Conservation (phyloP, 2,329 filamentous ascomycete genomes). For the Alternaria postmessia region DNA sequence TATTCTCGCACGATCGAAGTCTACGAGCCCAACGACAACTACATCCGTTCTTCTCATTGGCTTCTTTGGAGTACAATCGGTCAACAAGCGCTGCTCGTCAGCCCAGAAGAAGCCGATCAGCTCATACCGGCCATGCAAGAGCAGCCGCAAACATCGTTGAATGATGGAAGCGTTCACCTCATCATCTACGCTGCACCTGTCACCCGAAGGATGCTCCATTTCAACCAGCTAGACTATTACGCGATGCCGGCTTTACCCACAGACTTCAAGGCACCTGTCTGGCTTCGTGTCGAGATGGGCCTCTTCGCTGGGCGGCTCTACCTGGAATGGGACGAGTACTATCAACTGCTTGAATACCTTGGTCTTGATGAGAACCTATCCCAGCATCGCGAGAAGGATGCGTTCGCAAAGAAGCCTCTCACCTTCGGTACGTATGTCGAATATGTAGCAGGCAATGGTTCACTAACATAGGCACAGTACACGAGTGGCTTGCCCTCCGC, state of each 20-base stretch:
- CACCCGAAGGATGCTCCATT: conserved; percentile 67
- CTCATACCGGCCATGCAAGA: conserved; percentile 58
- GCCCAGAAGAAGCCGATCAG: conserved; percentile 69
- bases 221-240: conserved; percentile 64
- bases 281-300: conserved; percentile 67
- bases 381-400: conserved; percentile 9
- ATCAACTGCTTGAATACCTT: conserved; percentile 36
- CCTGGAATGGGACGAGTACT: conserved; percentile 60
- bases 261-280: conserved; percentile 56
- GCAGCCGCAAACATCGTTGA: no score
- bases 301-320: conserved; percentile 69
- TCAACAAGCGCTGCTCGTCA: conserved; percentile 64
- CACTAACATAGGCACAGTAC: conserved; percentile 42
- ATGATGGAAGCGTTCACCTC: no score
- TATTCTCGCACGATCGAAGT: conserved; percentile 61
- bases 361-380: conserved; percentile 20
- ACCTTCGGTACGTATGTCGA: conserved; percentile 32
- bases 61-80: conserved; percentile 63
- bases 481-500: conserved; percentile 65
- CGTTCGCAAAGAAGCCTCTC: conserved; percentile 38
- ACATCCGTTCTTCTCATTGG: conserved; percentile 65
- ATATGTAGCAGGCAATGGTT: conserved; percentile 44
- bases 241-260: conserved; percentile 58
- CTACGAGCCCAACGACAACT: conserved; percentile 57
- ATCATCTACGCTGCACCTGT: conserved; percentile 69